Evolutionary conservation across 139 green algal genomes (phyloP).

Genomic region (Closterium sp.): DNA sequence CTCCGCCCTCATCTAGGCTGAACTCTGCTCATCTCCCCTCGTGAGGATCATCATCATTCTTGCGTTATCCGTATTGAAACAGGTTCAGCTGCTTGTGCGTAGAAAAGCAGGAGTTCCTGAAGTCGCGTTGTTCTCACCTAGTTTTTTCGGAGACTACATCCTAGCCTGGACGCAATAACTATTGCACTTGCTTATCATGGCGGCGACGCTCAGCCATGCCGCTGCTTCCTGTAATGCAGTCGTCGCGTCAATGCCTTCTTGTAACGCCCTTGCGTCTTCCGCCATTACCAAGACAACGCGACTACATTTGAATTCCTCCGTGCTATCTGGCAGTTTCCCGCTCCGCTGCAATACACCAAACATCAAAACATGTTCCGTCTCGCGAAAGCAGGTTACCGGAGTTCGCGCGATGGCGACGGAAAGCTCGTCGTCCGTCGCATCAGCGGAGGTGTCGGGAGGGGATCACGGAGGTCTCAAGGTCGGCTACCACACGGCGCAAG

Average conservation of each 20-base stretch:
- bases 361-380: background rate
- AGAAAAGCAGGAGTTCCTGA: no score
- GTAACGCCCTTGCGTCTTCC: background rate
- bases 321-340: background rate
- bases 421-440: background rate
- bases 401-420: background rate
- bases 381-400: background rate
- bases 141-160: no score
- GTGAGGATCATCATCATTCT: no score
- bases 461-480: background rate
- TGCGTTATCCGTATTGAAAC: no score
- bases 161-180: background rate
- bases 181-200: background rate
- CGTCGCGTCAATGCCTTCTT: background rate
- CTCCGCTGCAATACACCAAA: background rate
- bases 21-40: no score
- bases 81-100: no score
- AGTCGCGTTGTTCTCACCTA: no score
- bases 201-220: background rate
- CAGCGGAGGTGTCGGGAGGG: background rate
- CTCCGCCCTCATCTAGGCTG: no score
- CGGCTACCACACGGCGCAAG: background rate
- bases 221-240: background rate
- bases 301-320: background rate
- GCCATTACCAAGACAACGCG: background rate